Base-by-base conservation (phyloP, 2,329 filamentous ascomycete genomes). In the Lachnellula arida region DNA sequence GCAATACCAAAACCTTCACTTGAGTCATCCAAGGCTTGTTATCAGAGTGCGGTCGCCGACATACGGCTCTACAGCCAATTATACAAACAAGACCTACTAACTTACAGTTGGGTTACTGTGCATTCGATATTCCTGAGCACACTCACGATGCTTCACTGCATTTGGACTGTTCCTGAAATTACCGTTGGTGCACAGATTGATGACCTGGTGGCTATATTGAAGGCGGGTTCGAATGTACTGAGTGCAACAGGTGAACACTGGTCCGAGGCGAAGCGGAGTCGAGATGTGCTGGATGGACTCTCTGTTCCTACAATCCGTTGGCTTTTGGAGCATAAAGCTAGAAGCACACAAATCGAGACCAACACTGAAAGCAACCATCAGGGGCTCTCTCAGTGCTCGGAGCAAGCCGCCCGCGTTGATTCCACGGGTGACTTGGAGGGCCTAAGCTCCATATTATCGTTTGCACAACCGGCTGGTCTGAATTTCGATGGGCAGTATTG, bases 231-330 rank as follows among this genome's bases (percentile, higher is more conserved):
- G 11, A 78, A 76, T 14, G 72, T 81, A 0, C 65, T 81, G 2
- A 78, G 78, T 39, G 78, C 78, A 1, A 74, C 74, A 2, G 78
- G 76, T 1, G 78, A 80, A 55, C 74, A 81, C 55, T 81, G 78
- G 78, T 69, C 72, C 0, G 78, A 78, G 4, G 78, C 77, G 0
- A 78, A 76, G 55, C 70, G 73, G 12, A 74, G 74, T 46, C 71
- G 76, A 3, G 73, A 76, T n/a, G 73, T 76, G 1, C 46, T 78
- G 0, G 73, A 78, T 37, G 73, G 74, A 2, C 58, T 76, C 9
- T 70, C 69, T 0, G 66, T 64, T 22, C 67, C 69, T 0, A 72
- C 65, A 0, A 54, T 71, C 7, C 65, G 66, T 1, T 70, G 70
- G 61, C 59, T 74, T 22, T 59, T 54, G 28, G 55, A 57, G 17